Percentiles rank a stretch among this genome's conserved stretches.
Conservation (phyloP, 176 grass and related monocot species). For the Rhynchospora breviuscula region DNA sequence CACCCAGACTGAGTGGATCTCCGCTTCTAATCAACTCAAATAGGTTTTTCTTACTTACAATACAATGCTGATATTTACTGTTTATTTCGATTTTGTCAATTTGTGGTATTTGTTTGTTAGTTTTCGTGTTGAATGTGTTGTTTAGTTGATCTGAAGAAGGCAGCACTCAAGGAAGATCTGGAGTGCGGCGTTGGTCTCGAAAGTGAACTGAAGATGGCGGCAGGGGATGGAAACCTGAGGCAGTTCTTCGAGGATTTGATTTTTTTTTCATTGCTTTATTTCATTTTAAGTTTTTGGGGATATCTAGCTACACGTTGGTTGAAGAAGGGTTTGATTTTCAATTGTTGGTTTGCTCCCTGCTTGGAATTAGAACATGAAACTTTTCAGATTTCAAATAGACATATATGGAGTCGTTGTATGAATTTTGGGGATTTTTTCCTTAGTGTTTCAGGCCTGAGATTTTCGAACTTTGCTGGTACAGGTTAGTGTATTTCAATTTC, state of each 20-base stretch:
- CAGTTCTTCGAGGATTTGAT: constrained; percentile 87
- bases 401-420: no score
- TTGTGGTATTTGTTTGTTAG: neutral
- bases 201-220: constrained; percentile 38
- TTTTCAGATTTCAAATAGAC: no score
- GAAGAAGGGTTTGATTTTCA: no score
- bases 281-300: no score
- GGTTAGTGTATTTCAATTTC: no score
- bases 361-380: no score
- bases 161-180: constrained; percentile 82
- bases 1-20: constrained; percentile 19
- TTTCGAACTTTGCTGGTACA: no score
- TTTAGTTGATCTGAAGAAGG: constrained; percentile 81
- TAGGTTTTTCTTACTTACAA: constrained; percentile 3
- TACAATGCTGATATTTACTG: neutral
- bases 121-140: neutral
- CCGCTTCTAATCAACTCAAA: neutral
- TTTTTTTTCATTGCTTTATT: no score
- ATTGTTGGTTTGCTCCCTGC: no score
- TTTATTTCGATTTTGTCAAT: neutral
- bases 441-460: no score
- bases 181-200: constrained; percentile 39
- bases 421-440: no score
- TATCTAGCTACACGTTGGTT: no score
- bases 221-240: constrained; percentile 57